Conservation (phyloP, 2,329 filamentous ascomycete genomes). For the Grosmannia penicillata region DNA sequence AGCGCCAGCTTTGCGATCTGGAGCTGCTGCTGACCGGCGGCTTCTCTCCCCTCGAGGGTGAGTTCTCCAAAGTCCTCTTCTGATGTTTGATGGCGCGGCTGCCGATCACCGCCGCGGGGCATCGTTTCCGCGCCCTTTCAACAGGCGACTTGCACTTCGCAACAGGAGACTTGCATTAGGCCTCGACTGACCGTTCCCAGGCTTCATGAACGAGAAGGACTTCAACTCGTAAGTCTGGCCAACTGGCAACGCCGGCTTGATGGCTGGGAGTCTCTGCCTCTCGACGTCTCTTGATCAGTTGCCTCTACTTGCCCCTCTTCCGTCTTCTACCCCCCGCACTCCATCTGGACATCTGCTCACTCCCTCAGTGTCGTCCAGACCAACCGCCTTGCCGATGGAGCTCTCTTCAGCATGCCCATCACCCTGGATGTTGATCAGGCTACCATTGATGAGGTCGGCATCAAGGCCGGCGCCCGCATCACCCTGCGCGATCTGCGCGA, state of each 20-base stretch:
- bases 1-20: slow-evolving; percentile 94
- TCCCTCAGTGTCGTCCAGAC: slow-evolving; percentile 67
- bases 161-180: too few species aligned
- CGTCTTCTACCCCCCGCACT: background rate
- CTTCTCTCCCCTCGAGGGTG: slow-evolving; percentile 94
- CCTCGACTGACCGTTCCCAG: too few species aligned
- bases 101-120: too few species aligned
- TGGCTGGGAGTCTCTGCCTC: background rate
- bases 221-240: slow-evolving; percentile 70
- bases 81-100: too few species aligned
- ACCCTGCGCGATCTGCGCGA: slow-evolving; percentile 92
- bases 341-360: too few species aligned
- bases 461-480: slow-evolving; percentile 70
- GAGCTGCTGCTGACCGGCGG: slow-evolving; percentile 95
- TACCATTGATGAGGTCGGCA: slow-evolving; percentile 56
- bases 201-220: slow-evolving; percentile 95
- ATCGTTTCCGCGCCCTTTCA: too few species aligned
- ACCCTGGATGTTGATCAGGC: slow-evolving; percentile 71
- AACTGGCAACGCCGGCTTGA: too few species aligned
- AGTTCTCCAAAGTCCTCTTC: slow-evolving; percentile 18
- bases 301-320: too few species aligned
- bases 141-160: background rate
- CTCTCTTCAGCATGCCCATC: slow-evolving; percentile 94
- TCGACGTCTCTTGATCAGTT: too few species aligned
- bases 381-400: slow-evolving; percentile 73